Percentiles rank a stretch among this genome's conserved stretches.
Conservation (phyloP, 805 yeast genomes). For the Kodamaea lidongshanica region DNA sequence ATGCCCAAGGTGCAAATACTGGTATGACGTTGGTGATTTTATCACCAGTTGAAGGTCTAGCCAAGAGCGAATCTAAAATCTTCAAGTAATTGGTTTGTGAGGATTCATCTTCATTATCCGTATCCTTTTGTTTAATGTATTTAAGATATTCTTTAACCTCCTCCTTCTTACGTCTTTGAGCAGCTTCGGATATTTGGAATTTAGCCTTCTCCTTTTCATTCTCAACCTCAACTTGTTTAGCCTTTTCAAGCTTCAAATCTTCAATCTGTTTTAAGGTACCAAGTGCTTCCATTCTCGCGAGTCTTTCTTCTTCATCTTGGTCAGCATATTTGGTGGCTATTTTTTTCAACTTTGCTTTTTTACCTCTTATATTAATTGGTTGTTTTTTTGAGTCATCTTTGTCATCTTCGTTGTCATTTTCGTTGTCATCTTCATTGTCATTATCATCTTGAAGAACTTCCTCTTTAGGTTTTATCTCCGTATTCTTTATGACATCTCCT, state of each 20-base stretch:
- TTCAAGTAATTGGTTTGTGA: slow-evolving; percentile 30
- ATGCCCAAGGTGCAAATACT: slow-evolving; percentile 88
- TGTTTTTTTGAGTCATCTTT: slow-evolving; percentile 12
- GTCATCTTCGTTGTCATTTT: slow-evolving; percentile 11
- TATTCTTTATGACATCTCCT: slow-evolving; percentile 10
- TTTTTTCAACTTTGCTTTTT: slow-evolving; percentile 76
- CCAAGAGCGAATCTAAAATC: slow-evolving; percentile 40
- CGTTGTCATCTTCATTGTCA: slow-evolving; percentile 1
- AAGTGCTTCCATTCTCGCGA: slow-evolving; percentile 66
- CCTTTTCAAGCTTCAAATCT: slow-evolving; percentile 17
- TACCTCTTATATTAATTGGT: slow-evolving; percentile 67
- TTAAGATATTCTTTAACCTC: slow-evolving; percentile 40
- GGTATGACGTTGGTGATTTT: slow-evolving; percentile 62
- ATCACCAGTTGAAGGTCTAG: slow-evolving; percentile 46
- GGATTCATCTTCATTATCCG: slow-evolving; percentile 28
- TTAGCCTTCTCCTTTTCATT: slow-evolving; percentile 21
- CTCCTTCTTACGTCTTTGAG: slow-evolving; percentile 40
- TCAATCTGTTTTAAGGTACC: slow-evolving; percentile 71
- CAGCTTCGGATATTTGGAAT: slow-evolving; percentile 28
- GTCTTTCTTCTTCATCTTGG: slow-evolving; percentile 87
- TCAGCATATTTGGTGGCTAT: slow-evolving; percentile 78
- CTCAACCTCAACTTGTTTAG: slow-evolving; percentile 15
- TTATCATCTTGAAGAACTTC: slow-evolving; percentile 1
- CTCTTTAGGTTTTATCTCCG: slow-evolving; percentile 8
- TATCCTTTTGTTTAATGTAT: slow-evolving; percentile 29